A percentile compares a stretch with the other conserved stretches of the same genome.
These are phyloP conservation scores for Pestalotiopsis sp. DNA, from an alignment of 2,329 filamentous ascomycete genomes.

Conservation along the genomic window DNA sequence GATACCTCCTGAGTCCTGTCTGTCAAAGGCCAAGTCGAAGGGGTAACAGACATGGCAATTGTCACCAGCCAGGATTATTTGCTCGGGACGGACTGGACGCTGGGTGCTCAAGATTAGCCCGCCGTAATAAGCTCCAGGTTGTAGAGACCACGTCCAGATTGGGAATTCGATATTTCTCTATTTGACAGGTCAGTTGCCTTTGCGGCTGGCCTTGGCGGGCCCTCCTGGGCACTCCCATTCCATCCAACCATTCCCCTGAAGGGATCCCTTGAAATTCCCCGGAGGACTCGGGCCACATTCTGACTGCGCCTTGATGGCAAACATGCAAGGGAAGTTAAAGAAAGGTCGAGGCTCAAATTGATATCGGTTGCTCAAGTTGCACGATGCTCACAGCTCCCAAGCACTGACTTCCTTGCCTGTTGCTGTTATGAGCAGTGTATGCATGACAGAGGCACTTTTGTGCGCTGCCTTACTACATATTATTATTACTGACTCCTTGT, in stretches of 20 bases:
- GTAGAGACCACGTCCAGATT: background rate
- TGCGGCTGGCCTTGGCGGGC: background rate
- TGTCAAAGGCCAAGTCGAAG: background rate
- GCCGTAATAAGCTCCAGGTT: background rate
- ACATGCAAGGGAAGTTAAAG: background rate
- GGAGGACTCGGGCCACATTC: background rate
- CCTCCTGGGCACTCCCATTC: background rate
- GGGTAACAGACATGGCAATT: background rate
- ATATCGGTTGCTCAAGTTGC: background rate
- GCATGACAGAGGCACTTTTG: background rate
- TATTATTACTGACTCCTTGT: background rate
- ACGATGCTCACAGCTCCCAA: background rate
- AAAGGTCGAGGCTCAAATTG: background rate
- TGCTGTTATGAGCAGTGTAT: background rate
- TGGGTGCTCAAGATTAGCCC: slow-evolving; percentile 1
- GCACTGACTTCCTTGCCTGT: background rate
- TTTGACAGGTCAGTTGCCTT: slow-evolving; percentile 7
- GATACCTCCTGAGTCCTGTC: background rate
- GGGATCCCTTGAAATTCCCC: background rate
- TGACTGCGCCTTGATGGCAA: background rate
- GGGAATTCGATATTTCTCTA: slow-evolving; percentile 4
- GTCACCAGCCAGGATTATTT: background rate
- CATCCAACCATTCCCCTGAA: background rate
- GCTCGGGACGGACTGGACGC: background rate
- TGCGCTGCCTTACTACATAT: background rate